phyloP scores from a whole-genome alignment of 176 grass and related monocot genomes.

The Phoenix roebelenii region DNA sequence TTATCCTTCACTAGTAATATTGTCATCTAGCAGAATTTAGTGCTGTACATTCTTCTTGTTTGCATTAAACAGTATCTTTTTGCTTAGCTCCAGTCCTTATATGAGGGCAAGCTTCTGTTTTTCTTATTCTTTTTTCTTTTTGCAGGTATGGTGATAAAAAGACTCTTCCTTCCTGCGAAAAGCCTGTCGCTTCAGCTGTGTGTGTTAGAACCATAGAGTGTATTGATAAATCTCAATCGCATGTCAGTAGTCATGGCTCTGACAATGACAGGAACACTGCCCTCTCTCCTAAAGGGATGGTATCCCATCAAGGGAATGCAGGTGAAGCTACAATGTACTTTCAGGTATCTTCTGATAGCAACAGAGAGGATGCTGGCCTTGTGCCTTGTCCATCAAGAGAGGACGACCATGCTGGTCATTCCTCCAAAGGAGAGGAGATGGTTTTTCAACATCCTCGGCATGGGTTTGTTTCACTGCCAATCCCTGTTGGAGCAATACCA shows the following conservation, averaged over 20 bases:
- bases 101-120: no score
- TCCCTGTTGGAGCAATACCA: constrained; percentile 54
- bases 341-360: constrained; percentile 30
- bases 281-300: constrained; percentile 18
- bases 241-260: background rate
- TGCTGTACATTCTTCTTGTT: no score
- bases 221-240: constrained; percentile 17
- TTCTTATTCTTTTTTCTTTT: no score
- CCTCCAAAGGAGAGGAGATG: constrained; percentile 32
- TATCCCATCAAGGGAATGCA: constrained; percentile 24
- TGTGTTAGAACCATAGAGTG: constrained; percentile 16
- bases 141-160: constrained; percentile 74
- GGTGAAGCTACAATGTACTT: constrained; percentile 21
- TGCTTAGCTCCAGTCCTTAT: no score
- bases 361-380: constrained; percentile 19
- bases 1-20: no score
- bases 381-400: constrained; percentile 40
- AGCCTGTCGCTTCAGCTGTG: constrained; percentile 28
- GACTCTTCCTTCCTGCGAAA: constrained; percentile 33
- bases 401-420: constrained; percentile 32
- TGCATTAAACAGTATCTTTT: no score
- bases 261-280: constrained; percentile 17
- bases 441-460: constrained; percentile 30
- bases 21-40: no score
- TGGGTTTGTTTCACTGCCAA: constrained; percentile 65